Percentiles rank a stretch among this genome's conserved stretches.
phyloP scores from a whole-genome alignment of 108 stramenopile genomes.

The Skeletonema marinoi region DNA sequence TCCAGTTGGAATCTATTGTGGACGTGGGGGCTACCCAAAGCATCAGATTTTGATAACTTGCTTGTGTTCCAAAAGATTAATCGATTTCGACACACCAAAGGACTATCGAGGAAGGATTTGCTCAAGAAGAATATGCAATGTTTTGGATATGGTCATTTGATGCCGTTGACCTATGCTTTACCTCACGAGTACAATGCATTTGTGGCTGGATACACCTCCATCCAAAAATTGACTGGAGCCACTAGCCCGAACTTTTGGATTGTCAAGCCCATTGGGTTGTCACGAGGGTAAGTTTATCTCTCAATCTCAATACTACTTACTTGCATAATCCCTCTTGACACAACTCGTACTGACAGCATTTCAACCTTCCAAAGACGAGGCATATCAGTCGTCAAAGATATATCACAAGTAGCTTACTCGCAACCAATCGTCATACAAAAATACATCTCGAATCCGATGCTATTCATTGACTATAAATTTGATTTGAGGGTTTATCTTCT shows the following conservation, averaged over 20 bases:
- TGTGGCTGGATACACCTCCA: constrained; percentile 29
- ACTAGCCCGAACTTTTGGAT: constrained; percentile 63
- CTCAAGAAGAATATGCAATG: constrained; percentile 78
- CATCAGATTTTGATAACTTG: constrained; percentile 31
- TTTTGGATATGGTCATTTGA: constrained; percentile 41
- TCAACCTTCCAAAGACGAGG: constrained; percentile 56
- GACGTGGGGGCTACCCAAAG: constrained; percentile 45
- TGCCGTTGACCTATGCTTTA: constrained; percentile 83
- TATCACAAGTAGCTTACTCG: constrained; percentile 67
- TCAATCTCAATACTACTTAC: background rate
- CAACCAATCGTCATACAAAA: constrained; percentile 68
- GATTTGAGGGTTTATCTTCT: constrained; percentile 89
- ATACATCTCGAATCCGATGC: constrained; percentile 82
- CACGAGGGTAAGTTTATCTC: constrained; percentile 25
- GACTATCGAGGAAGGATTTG: constrained; percentile 60
- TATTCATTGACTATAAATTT: constrained; percentile 84
- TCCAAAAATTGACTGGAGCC: constrained; percentile 10
- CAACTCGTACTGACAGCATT: background rate
- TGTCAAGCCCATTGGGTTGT: constrained; percentile 81
- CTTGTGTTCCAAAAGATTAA: constrained; percentile 50
- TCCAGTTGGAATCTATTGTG: constrained; percentile 44
- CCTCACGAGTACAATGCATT: constrained; percentile 67
- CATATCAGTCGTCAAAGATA: constrained; percentile 68
- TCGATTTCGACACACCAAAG: constrained; percentile 34
- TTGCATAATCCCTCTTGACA: background rate